Evolutionary conservation across 306 rosid species (phyloP), one percentile per base, ranked within the genome.

Genomic region (Calophaca sinica): DNA sequence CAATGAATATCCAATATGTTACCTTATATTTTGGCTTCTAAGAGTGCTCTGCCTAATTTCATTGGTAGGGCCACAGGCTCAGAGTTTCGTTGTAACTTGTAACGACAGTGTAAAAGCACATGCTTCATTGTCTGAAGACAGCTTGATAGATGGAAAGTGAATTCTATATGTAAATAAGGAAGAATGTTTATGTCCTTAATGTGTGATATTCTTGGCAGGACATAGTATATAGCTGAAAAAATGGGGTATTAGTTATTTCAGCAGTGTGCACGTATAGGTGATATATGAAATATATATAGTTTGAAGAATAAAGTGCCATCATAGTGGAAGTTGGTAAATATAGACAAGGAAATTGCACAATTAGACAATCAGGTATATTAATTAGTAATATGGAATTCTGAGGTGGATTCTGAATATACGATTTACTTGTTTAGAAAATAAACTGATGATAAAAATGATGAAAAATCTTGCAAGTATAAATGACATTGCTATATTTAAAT

Each of bases 1-100:
- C 64, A 77, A 68, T 70, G 96, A 86, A 46, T 87, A 48, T 66
- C 90, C 94, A 5, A 82, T 20, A 20, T 89, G 94, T 64, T 87
- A 33, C 92, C 94, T 48, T 87, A 81, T 72, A 86, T 89, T 70
- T 77, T 89, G 41, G 86, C 88, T 62, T 76, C 89, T 67, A 76
- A 70, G 45, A 65, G 32, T 49, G 50, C 54, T 59, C 80, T 80
- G 28, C 75, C 81, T 29, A 46, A 62, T 69, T 83, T 76, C 62
- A 9, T 57, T 8, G 79, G 74, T 46, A 48, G 80, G 76, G 9
- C 87, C 77, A 70, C 88, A 67, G 76, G 63, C 84, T 71, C 76
- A 13, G 76, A 57, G 74, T 74, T 63, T 61, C 82, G 28, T 28
- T 69, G 44, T 55, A 41, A 32, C 38, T 28, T 69, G 44, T 55